phyloP scores from a whole-genome alignment of 441 rosid species.

The Cnidoscolus chayamansa region DNA sequence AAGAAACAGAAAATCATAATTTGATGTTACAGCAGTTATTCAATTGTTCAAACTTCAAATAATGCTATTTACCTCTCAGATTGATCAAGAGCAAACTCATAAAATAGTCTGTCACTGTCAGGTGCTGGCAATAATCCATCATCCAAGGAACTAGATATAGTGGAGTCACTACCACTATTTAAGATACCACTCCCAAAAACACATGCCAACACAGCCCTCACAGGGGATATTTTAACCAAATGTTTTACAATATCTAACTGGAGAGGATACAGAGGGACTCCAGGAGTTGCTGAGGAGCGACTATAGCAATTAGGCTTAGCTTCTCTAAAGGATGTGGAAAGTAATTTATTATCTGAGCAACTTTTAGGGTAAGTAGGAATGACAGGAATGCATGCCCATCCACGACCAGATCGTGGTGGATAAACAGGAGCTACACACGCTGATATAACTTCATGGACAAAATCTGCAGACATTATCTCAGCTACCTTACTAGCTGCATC shows the following conservation, averaged over 20 bases:
- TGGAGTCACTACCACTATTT: conserved; percentile 65
- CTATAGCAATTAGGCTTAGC: conserved; percentile 71
- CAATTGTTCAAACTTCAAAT: conserved; percentile 18
- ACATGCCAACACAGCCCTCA: conserved; percentile 92
- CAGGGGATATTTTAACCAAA: conserved; percentile 93
- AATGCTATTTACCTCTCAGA: conserved; percentile 78
- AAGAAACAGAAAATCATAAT: conserved; percentile 24
- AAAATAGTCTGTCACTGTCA: conserved; percentile 77
- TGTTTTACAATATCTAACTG: conserved; percentile 88
- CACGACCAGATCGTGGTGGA: conserved; percentile 95
- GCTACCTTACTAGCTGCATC: conserved; percentile 98
- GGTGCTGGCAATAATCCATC: conserved; percentile 63
- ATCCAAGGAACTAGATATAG: conserved; percentile 65
- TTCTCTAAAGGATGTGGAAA: conserved; percentile 67
- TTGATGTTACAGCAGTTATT: conserved; percentile 13
- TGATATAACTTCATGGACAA: conserved; percentile 97
- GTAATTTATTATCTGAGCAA: conserved; percentile 61
- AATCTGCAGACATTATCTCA: conserved; percentile 94
- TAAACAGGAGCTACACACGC: conserved; percentile 98
- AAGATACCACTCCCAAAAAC: conserved; percentile 96
- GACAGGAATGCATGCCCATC: conserved; percentile 97
- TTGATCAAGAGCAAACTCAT: conserved; percentile 98
- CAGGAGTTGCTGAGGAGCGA: conserved; percentile 69
- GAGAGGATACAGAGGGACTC: conserved; percentile 87
- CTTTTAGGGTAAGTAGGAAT: conserved; percentile 51